Percentiles rank a stretch among this genome's conserved stretches.
Evolutionary conservation across 169 alveolate genomes (phyloP).

Genomic region (Amoebophrya sp.): DNA sequence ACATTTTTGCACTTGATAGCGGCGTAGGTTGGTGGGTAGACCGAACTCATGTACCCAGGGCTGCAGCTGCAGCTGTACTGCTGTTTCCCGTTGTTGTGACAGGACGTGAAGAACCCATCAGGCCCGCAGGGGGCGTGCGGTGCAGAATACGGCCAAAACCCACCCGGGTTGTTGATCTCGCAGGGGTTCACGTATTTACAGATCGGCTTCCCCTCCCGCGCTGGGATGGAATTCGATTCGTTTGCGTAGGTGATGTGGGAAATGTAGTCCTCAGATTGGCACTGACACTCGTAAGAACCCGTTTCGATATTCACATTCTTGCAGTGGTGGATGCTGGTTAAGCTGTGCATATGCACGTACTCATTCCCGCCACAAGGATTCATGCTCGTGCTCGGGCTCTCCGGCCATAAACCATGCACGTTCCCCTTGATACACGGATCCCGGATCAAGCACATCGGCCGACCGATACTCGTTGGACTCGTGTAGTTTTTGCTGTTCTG

Average conservation of each 20-base stretch:
- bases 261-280: not conserved
- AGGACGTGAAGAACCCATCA: not conserved
- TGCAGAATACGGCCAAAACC: not conserved
- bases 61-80: not conserved
- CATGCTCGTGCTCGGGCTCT: not conserved
- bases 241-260: not conserved
- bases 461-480: no score
- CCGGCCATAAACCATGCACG: not conserved
- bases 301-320: not conserved
- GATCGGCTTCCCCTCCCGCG: not conserved
- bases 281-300: not conserved
- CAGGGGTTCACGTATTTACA: not conserved
- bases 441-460: not conserved
- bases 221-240: not conserved
- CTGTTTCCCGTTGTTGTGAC: not conserved
- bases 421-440: not conserved
- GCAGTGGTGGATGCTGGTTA: not conserved
- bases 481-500: not conserved
- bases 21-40: not conserved
- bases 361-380: not conserved
- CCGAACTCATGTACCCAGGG: not conserved
- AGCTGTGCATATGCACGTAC: not conserved
- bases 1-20: no score
- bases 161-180: not conserved
- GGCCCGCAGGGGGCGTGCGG: slow-evolving; percentile 19